Base-by-base conservation (phyloP, 345 rosid genomes). In the Pistacia integerrima region DNA sequence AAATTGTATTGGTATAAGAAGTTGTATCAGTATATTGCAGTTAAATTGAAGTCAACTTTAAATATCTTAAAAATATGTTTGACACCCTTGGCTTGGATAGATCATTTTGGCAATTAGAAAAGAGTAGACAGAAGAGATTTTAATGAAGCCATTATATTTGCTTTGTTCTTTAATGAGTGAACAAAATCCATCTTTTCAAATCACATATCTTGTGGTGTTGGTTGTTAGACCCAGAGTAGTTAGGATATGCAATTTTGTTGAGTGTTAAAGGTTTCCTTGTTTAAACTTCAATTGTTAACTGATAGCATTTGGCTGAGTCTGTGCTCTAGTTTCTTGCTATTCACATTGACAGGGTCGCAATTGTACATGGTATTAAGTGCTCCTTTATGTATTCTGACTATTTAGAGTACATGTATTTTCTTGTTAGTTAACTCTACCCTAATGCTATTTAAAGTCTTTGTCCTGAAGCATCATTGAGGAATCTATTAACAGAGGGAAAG, bases 401-500 rank as follows among this genome's bases (percentile, higher is more conserved):
- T 25, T 25, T 25, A 25, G 0, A 25, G 25, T 25, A 25, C n/a
- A 25, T 51, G 12, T 71, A 56, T 46, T 35, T 44, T 22, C n/a
- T 71, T 49, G 25, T 33, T 68, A 74, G 60, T 63, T 72, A 65
- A 12, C 18, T 54, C 28, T 55, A 8, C 12, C 9, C 60, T 70
- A 59, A 67, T 35, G 8, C n/a, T 44, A 58, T 56, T n/a, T 17
- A 38, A 48, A 41, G 44, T 71, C 70, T 71, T 65, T 81, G 18
- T 76, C 67, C 10, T 84, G 67, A 81, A 97, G 97, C 84, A 70
- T 84, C 93, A 57, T 25, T 87, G 86, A 85, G 83, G 94, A 87
- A 72, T 81, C 86, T 88, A 54, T 76, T 90, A 72, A 81, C 85
- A 35, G 67, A 12, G 70, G 91, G 85, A 74, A 88, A 85, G 74